Percentiles rank a stretch among this genome's conserved stretches.
phyloP scores from a whole-genome alignment of 139 green algal species.

The Auxenochlorella pyrenoidosa region DNA sequence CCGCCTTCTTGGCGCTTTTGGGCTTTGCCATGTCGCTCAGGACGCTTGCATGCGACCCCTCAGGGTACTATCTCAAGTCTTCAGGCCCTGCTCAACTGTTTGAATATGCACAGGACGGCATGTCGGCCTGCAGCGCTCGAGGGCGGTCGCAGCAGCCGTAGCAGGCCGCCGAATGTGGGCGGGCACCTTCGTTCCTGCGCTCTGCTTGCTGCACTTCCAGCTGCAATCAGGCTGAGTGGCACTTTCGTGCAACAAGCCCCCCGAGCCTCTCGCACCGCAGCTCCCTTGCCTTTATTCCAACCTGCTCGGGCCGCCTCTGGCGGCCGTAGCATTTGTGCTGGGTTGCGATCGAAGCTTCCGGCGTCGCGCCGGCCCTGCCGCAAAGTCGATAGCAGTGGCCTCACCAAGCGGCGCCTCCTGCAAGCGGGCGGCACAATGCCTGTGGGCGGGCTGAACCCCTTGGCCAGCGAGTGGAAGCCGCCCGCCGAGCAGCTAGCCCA shows the following conservation, averaged over 20 bases:
- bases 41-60: background rate
- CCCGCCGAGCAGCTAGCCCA: background rate
- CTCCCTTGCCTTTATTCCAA: background rate
- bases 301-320: background rate
- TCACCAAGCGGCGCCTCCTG: background rate
- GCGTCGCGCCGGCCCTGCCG: no score
- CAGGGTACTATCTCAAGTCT: background rate
- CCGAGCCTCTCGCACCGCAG: no score
- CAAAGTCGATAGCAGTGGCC: background rate
- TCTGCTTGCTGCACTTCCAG: background rate
- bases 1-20: background rate
- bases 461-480: slow-evolving; percentile 12
- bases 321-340: no score
- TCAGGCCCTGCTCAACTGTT: no score
- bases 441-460: slow-evolving; percentile 1
- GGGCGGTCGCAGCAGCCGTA: background rate
- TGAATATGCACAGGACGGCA: background rate
- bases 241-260: background rate
- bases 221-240: background rate
- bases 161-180: background rate
- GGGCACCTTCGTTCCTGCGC: background rate
- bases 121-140: background rate
- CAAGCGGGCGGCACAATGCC: slow-evolving; percentile 8
- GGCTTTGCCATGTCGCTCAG: slow-evolving; percentile 13
- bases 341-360: no score